Conservation (phyloP, 2,329 filamentous ascomycete species). For the Colletotrichum eleusines region DNA sequence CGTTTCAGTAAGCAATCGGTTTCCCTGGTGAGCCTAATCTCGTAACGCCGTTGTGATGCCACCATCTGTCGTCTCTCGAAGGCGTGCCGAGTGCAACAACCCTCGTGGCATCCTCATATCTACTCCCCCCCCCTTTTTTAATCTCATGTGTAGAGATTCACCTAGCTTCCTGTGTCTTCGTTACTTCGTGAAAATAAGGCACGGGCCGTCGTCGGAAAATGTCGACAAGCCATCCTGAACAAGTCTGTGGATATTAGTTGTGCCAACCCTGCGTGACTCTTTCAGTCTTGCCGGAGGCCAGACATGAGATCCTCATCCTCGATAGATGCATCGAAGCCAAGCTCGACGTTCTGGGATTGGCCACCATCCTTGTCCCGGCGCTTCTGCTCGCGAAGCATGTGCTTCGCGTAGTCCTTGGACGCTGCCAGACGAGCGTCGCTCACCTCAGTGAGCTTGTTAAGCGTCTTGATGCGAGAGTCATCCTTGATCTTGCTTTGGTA, state of each 20-base stretch:
- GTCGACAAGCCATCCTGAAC: background rate
- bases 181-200: slow-evolving; percentile 30
- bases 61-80: slow-evolving; percentile 18
- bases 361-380: slow-evolving; percentile 58
- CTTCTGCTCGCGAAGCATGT: slow-evolving; percentile 60
- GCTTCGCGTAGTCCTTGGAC: slow-evolving; percentile 68
- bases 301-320: slow-evolving; percentile 74
- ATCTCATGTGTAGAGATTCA: background rate
- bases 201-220: background rate
- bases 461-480: slow-evolving; percentile 57
- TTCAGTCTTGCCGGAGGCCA: slow-evolving; percentile 50
- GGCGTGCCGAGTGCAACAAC: slow-evolving; percentile 9
- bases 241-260: background rate
- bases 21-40: slow-evolving; percentile 31
- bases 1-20: slow-evolving; percentile 14
- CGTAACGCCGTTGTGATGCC: slow-evolving; percentile 40
- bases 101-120: background rate
- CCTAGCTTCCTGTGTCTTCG: slow-evolving; percentile 17
- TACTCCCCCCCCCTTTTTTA: background rate
- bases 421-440: slow-evolving; percentile 66
- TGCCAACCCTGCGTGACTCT: background rate
- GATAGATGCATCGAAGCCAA: slow-evolving; percentile 61
- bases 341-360: slow-evolving; percentile 46
- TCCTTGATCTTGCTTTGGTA: slow-evolving; percentile 62
- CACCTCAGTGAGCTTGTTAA: slow-evolving; percentile 63